Evolutionary conservation across 2,329 filamentous ascomycete species (phyloP).

Genomic region (Coleophoma crateriformis): DNA sequence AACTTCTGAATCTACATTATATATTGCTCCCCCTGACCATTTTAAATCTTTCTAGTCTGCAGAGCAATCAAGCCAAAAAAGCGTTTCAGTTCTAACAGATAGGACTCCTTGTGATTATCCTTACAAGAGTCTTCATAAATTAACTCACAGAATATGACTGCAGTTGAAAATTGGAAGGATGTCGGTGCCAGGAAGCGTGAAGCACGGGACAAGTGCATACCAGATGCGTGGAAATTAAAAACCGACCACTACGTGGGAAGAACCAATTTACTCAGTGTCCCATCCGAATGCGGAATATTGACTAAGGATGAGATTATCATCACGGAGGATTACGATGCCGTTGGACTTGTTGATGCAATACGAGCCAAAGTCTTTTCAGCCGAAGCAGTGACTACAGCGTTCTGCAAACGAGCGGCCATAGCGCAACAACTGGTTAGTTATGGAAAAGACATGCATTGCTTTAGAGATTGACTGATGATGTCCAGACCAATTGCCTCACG

Average conservation of each 20-base stretch:
- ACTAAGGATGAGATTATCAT: slow-evolving; percentile 37
- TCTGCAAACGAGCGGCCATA: slow-evolving; percentile 44
- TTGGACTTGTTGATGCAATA: slow-evolving; percentile 25
- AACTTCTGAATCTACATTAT: no score
- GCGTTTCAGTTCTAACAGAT: no score
- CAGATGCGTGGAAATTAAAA: neutral
- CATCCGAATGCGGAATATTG: slow-evolving; percentile 1
- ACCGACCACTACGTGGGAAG: neutral
- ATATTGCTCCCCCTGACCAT: no score
- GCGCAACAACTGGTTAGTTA: slow-evolving; percentile 39
- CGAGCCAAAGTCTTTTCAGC: slow-evolving; percentile 29
- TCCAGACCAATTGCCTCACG: slow-evolving; percentile 34
- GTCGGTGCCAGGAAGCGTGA: neutral
- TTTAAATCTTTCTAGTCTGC: no score
- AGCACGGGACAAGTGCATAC: neutral
- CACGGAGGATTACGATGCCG: slow-evolving; percentile 26
- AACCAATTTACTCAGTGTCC: neutral
- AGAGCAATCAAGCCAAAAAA: no score
- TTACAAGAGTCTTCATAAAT: no score
- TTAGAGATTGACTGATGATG: neutral
- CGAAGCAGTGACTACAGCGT: slow-evolving; percentile 40
- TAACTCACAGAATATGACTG: no score
- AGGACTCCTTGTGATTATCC: no score
- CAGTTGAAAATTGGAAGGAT: neutral
- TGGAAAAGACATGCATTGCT: neutral